Evolutionary conservation across 768 basidiomycete genomes (phyloP).

Genomic region (Trametes gibbosa): DNA sequence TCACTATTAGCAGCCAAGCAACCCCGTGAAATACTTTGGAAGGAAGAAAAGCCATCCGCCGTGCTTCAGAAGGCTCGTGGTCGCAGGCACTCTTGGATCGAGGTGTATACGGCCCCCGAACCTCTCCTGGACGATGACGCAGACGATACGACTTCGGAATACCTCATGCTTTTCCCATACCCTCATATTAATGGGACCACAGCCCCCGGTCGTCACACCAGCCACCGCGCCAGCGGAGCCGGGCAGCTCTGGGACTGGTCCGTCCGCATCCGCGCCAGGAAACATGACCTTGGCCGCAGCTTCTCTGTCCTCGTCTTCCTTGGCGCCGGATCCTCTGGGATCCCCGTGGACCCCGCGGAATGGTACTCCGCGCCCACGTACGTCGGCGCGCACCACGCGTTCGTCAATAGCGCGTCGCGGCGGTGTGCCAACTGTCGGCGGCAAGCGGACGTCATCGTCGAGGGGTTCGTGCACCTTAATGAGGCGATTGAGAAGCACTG

Average conservation of each 20-base stretch:
- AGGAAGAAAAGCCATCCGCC: not conserved
- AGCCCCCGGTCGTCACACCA: not conserved
- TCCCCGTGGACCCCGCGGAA: constrained; percentile 29
- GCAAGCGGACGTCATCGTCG: constrained; percentile 9
- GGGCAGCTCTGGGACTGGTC: constrained; percentile 38
- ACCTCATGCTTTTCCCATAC: not conserved
- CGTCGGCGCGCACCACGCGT: constrained; percentile 45
- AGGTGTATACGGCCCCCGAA: not conserved
- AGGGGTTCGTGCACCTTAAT: constrained; percentile 23
- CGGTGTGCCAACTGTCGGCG: constrained; percentile 41
- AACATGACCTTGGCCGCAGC: constrained; percentile 42
- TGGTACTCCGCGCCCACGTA: constrained; percentile 32
- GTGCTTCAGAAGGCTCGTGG: not conserved
- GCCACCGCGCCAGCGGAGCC: not conserved
- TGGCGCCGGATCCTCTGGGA: constrained; percentile 22
- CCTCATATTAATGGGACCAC: not conserved
- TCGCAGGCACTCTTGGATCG: not conserved
- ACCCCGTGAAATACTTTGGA: too few species aligned
- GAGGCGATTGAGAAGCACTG: constrained; percentile 7
- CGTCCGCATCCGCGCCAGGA: constrained; percentile 40
- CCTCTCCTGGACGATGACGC: not conserved
- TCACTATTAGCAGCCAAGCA: not conserved
- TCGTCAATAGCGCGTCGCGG: constrained; percentile 35
- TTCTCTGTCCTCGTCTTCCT: constrained; percentile 50
- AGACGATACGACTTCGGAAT: not conserved